A percentile compares a stretch with the other conserved stretches of the same genome.
These are phyloP conservation scores for Calonectria hongkongensis DNA, from an alignment of 2,329 filamentous ascomycete species.

Conservation along the genomic window DNA sequence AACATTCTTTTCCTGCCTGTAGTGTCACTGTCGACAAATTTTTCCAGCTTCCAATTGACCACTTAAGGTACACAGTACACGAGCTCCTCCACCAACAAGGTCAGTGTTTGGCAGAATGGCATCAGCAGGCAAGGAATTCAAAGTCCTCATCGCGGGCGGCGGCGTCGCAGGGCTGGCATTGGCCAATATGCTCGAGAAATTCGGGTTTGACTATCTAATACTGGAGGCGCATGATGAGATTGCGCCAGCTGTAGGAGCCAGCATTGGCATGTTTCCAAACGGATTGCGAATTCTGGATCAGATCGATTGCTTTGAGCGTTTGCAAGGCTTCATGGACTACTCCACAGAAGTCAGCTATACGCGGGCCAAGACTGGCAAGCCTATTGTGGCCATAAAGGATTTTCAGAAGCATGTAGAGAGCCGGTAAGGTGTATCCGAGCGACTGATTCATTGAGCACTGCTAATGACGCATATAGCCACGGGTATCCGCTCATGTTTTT, in stretches of 20 bases:
- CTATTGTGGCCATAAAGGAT: background rate
- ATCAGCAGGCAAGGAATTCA: slow-evolving; percentile 11
- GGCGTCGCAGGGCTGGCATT: slow-evolving; percentile 63
- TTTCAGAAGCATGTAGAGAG: slow-evolving; percentile 19
- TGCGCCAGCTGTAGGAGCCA: slow-evolving; percentile 67
- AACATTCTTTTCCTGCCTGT: too few relatives aligned
- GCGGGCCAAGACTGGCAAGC: background rate
- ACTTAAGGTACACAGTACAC: background rate
- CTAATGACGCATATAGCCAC: slow-evolving; percentile 36
- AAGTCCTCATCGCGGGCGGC: slow-evolving; percentile 65
- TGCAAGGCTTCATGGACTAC: slow-evolving; percentile 3
- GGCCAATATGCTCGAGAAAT: slow-evolving; percentile 62
- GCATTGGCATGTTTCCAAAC: slow-evolving; percentile 66
- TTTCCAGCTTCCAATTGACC: background rate
- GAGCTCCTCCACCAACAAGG: background rate
- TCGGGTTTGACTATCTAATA: slow-evolving; percentile 68
- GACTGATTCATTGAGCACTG: background rate
- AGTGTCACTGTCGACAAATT: background rate
- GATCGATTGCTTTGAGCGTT: slow-evolving; percentile 57
- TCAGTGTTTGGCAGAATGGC: background rate
- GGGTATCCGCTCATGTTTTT: slow-evolving; percentile 59
- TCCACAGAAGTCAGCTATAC: background rate
- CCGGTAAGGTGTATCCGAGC: background rate
- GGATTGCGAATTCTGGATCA: slow-evolving; percentile 70
- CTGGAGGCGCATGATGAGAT: slow-evolving; percentile 66